Conservation (phyloP, 805 yeast species). For the Lipomyces japonicus region DNA sequence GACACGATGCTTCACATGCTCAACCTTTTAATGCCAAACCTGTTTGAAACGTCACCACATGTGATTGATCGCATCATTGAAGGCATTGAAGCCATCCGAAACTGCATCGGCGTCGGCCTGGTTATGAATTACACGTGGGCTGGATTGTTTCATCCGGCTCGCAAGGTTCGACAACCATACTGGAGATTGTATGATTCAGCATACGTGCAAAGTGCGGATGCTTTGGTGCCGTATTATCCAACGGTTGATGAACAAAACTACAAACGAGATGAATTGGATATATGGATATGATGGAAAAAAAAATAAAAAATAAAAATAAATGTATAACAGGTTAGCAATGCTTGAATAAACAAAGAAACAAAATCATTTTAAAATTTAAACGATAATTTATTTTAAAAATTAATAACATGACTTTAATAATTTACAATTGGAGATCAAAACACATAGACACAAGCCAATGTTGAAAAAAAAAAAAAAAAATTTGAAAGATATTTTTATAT, state of each 20-base stretch:
- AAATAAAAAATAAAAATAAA: background rate
- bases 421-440: background rate
- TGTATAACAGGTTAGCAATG: background rate
- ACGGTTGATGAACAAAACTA: constrained; percentile 41
- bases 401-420: background rate
- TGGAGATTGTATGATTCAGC: constrained; percentile 80
- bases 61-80: constrained; percentile 80
- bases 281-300: constrained; percentile 35
- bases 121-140: constrained; percentile 74
- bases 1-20: constrained; percentile 80
- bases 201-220: constrained; percentile 68
- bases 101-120: constrained; percentile 71
- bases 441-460: background rate
- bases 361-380: too few species aligned
- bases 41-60: constrained; percentile 94
- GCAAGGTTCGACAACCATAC: constrained; percentile 75
- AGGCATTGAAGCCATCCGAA: constrained; percentile 67
- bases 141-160: constrained; percentile 91
- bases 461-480: background rate
- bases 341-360: too few species aligned
- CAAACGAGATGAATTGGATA: constrained; percentile 52
- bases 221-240: constrained; percentile 83
- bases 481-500: too few species aligned
- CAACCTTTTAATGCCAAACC: constrained; percentile 79
- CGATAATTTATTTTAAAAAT: background rate